Percentiles rank a stretch among this genome's conserved stretches.
These are phyloP conservation scores for Podaxis rugospora DNA, from an alignment of 768 basidiomycete species.

Conservation along the genomic window DNA sequence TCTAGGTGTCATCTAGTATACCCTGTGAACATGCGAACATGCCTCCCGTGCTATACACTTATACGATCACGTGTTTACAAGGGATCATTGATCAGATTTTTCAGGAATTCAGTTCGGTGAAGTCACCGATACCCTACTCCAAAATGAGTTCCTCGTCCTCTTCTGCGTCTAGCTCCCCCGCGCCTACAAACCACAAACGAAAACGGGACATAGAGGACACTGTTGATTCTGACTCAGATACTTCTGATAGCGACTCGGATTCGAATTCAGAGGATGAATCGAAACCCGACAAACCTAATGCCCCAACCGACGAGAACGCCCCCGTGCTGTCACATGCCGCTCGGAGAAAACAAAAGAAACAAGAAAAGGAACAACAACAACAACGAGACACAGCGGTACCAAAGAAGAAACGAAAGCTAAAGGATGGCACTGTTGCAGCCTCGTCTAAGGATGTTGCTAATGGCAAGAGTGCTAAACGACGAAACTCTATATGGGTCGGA, in stretches of 20 bases:
- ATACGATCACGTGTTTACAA: neutral
- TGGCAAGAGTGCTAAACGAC: conserved; percentile 41
- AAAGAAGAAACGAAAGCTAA: conserved; percentile 45
- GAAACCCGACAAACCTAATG: conserved; percentile 1
- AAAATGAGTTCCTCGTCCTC: conserved; percentile 11
- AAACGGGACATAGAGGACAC: conserved; percentile 20
- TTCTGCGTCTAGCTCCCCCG: conserved; percentile 31
- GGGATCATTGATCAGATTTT: neutral
- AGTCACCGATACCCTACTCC: neutral
- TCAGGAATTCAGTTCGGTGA: neutral
- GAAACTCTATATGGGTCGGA: conserved; percentile 94
- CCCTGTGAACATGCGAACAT: neutral
- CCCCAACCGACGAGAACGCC: conserved; percentile 23
- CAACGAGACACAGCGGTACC: conserved; percentile 15
- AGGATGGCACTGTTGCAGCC: conserved; percentile 30
- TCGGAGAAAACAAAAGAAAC: conserved; percentile 57
- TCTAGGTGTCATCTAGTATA: neutral
- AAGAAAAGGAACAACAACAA: conserved; percentile 28
- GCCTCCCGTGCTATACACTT: neutral
- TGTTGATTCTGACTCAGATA: conserved; percentile 16
- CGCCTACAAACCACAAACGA: conserved; percentile 23
- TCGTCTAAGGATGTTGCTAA: conserved; percentile 21
- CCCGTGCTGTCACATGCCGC: conserved; percentile 75
- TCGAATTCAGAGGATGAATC: conserved; percentile 4
- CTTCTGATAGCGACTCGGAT: conserved; percentile 5